A percentile compares a stretch with the other conserved stretches of the same genome.
Conservation (phyloP, 2,329 filamentous ascomycete species). For the Trichoderma gracile region DNA sequence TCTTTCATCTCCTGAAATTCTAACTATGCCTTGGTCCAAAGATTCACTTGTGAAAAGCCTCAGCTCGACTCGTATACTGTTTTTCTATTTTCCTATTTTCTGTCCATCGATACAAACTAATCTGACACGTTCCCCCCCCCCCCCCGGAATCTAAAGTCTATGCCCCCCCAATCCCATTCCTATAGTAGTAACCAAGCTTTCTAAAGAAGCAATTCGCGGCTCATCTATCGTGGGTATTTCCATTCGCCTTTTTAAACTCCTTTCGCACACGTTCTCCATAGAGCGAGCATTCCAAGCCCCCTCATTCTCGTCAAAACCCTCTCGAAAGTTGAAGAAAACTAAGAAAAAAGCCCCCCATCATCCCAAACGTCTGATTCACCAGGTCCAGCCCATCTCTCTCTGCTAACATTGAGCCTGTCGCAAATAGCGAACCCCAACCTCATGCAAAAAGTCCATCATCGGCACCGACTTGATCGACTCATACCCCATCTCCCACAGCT, state of each 20-base stretch:
- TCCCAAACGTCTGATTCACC: too few species aligned
- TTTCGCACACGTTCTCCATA: background rate
- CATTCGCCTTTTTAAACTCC: too few species aligned
- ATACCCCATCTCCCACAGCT: slow-evolving; percentile 12
- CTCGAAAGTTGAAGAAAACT: too few species aligned
- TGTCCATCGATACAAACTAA: background rate
- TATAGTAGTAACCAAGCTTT: background rate
- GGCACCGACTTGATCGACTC: slow-evolving; percentile 9
- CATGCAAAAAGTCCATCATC: slow-evolving; percentile 16
- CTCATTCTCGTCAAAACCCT: too few species aligned
- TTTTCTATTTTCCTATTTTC: background rate
- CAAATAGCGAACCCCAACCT: slow-evolving; percentile 16
- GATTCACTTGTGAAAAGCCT: too few species aligned
- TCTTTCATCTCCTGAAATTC: too few species aligned
- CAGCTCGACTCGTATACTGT: too few species aligned
- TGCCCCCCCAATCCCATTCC: background rate
- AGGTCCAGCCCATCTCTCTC: background rate
- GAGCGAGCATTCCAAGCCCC: background rate
- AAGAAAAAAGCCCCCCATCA: too few species aligned
- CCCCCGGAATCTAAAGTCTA: background rate
- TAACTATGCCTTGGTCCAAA: too few species aligned
- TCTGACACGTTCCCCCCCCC: background rate
- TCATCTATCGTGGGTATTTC: background rate
- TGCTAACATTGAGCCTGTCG: background rate
- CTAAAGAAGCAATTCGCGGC: background rate